Percentiles rank a stretch among this genome's conserved stretches.
Conservation (phyloP, 345 rosid species). For the Draba incana region DNA sequence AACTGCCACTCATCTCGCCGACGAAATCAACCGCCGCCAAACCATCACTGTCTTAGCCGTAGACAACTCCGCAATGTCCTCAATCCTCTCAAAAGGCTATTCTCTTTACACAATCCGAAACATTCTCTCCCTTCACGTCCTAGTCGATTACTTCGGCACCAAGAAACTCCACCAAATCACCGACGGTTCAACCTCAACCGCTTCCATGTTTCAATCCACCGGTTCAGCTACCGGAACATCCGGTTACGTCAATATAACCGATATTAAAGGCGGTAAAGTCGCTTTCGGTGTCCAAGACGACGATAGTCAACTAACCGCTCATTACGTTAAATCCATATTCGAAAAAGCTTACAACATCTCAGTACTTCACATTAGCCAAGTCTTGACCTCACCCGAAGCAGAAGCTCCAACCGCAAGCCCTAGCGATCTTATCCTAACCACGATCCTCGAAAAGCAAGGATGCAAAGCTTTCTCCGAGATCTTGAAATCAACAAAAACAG, state of each 20-base stretch:
- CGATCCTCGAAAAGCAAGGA: slow-evolving; percentile 74
- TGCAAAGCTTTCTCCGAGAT: slow-evolving; percentile 80
- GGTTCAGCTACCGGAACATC: slow-evolving; percentile 84
- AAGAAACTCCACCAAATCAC: slow-evolving; percentile 91
- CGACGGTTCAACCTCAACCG: slow-evolving; percentile 62
- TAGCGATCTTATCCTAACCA: slow-evolving; percentile 59
- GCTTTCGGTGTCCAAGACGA: slow-evolving; percentile 71
- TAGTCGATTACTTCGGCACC: slow-evolving; percentile 88
- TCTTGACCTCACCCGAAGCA: slow-evolving; percentile 71
- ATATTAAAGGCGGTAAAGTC: slow-evolving; percentile 83
- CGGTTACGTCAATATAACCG: slow-evolving; percentile 83
- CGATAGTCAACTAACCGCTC: slow-evolving; percentile 53
- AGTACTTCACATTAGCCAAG: slow-evolving; percentile 71
- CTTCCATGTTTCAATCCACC: slow-evolving; percentile 91
- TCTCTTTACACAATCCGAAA: slow-evolving; percentile 73
- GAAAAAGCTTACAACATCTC: slow-evolving; percentile 87
- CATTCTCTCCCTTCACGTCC: slow-evolving; percentile 85
- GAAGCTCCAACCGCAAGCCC: slow-evolving; percentile 89
- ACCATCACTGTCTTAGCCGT: slow-evolving; percentile 90
- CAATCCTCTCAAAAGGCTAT: slow-evolving; percentile 62
- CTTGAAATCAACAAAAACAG: slow-evolving; percentile 61
- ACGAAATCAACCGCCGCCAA: slow-evolving; percentile 76
- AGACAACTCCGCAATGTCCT: slow-evolving; percentile 79
- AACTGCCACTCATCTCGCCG: slow-evolving; percentile 76
- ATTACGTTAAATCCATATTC: slow-evolving; percentile 67